Evolutionary conservation across 164 flowering plant genomes (phyloP).

Genomic region (Berberis vulgaris): DNA sequence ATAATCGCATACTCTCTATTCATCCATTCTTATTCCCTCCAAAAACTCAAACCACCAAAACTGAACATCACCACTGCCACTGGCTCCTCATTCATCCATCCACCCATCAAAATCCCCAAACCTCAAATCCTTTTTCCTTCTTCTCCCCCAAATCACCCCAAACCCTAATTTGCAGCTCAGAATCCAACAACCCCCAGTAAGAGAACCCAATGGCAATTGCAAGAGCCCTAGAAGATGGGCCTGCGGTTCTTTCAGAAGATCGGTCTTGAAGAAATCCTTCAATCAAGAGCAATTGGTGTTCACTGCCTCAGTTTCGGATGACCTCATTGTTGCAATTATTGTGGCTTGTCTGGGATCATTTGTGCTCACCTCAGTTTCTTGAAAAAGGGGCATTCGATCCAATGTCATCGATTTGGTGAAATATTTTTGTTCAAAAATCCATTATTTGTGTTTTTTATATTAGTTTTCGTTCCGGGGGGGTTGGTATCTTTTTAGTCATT

Average conservation of each 20-base stretch:
- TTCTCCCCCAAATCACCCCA: slow-evolving; percentile 2
- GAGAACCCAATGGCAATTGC: slow-evolving; percentile 15
- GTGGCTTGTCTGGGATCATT: slow-evolving; percentile 77
- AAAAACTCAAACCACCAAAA: background rate
- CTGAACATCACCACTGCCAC: no score
- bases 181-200: slow-evolving; percentile 8
- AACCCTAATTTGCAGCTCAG: slow-evolving; percentile 17
- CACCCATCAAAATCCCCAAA: slow-evolving; percentile 3
- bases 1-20: no score
- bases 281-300: slow-evolving; percentile 75
- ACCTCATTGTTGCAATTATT: slow-evolving; percentile 72
- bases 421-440: no score
- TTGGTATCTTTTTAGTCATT: background rate
- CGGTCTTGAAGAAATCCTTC: slow-evolving; percentile 67
- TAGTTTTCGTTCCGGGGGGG: background rate
- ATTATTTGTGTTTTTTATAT: background rate
- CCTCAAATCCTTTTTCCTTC: background rate
- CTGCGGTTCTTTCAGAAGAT: slow-evolving; percentile 64
- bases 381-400: slow-evolving; percentile 74
- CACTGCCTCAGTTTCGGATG: slow-evolving; percentile 43
- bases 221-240: slow-evolving; percentile 34
- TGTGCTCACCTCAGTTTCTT: slow-evolving; percentile 70
- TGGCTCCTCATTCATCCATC: background rate
- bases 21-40: background rate
- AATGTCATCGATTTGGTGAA: slow-evolving; percentile 90